Base-by-base conservation (phyloP, 129 eudicot species). In the Artemisia annua region DNA sequence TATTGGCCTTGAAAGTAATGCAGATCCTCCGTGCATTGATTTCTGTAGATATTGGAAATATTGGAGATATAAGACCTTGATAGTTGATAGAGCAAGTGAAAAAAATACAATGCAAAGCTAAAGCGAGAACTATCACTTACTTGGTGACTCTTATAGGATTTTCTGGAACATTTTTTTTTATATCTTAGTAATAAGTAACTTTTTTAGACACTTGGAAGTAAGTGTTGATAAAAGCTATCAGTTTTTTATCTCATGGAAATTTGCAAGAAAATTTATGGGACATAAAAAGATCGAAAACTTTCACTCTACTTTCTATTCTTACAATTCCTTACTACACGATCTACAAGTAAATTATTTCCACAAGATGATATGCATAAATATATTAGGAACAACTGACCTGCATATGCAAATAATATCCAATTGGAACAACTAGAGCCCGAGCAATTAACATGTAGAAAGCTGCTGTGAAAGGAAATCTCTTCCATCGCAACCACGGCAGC, bases 401-500 rank as follows among this genome's bases (percentile, higher is more conserved):
- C 78, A 74, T 74, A 74, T 74, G 78, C 71, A 74, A n/a, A 53
- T 63, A 74, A 52, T 62, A 74, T 63, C 78, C 78, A 28, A 74
- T 62, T 0, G 78, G 78, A 35, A 74, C 70, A 32, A 74, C 62
- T 10, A 74, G 44, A 12, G 70, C 78, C 46, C 78, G 49, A 51
- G 71, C 71, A 13, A 51, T 63, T 35, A 74, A 39, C 78, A 74
- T 74, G 70, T 74, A 74, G 26, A 74, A 74, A 4, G 78, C 78
- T 11, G 78, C 78, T 17, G 78, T 74, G 52, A 74, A 62, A 74
- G 78, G 78, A 74, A 74, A 74, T 70, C 78, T 74, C 32, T 74
- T 74, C 78, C 78, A 74, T 74, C 78, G 28, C 32, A 74, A 51
- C 5, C 11, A 63, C 7, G 78, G 78, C 11, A 63, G 70, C 78